phyloP scores from a whole-genome alignment of 257 asterid genomes.

The Salvia hispanica region DNA sequence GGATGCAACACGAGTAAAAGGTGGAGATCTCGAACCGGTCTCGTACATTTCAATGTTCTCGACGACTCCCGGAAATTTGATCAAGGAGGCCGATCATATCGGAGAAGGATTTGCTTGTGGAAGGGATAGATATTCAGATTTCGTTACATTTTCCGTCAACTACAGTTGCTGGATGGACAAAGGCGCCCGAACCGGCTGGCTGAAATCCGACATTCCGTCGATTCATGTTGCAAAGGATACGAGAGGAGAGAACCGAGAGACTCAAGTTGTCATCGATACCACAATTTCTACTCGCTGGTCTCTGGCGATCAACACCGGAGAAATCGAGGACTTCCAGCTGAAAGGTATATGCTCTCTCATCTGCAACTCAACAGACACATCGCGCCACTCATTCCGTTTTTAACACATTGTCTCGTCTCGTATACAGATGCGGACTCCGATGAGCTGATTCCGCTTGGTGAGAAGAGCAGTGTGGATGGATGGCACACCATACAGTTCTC shows the following conservation, averaged over 20 bases:
- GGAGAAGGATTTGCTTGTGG: conserved; percentile 84
- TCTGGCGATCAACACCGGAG: conserved; percentile 71
- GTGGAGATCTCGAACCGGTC: conserved; percentile 48
- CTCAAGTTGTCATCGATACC: conserved; percentile 57
- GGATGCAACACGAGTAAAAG: conserved; percentile 48
- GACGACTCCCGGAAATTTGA: conserved; percentile 78
- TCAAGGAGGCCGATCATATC: conserved; percentile 63
- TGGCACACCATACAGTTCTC: conserved; percentile 89
- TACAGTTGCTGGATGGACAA: conserved; percentile 76
- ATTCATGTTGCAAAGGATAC: conserved; percentile 58
- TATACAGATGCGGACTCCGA: conserved; percentile 53
- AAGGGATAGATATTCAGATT: conserved; percentile 61
- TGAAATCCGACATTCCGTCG: conserved; percentile 65
- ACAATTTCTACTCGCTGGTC: conserved; percentile 80
- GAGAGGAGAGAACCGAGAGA: conserved; percentile 54
- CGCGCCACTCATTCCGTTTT: too few relatives aligned
- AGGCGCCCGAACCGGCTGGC: conserved; percentile 61
- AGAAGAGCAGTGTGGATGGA: conserved; percentile 63
- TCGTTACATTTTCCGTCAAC: conserved; percentile 74
- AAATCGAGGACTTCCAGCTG: conserved; percentile 77
- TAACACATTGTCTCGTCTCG: background rate
- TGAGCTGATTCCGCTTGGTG: conserved; percentile 59
- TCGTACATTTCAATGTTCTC: conserved; percentile 78
- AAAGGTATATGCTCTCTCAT: conserved; percentile 51
- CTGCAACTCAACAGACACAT: background rate